Evolutionary conservation across 306 rosid species (phyloP), one percentile per base, ranked within the genome.

Genomic region (Pterocarpus macrocarpus): DNA sequence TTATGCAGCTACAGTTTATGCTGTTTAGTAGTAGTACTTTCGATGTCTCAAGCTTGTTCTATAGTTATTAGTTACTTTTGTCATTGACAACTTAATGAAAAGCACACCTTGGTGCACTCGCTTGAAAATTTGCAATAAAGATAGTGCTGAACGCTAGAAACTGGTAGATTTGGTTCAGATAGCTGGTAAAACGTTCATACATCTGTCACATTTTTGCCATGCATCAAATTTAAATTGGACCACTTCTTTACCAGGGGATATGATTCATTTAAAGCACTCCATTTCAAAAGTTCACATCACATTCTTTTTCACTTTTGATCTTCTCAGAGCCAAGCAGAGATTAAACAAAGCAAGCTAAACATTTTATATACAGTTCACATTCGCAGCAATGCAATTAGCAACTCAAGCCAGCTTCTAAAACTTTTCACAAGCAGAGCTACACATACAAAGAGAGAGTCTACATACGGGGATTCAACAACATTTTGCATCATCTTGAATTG

Each of bases 391-490:
- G 87, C 84, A 88, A 74, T 82, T 57, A 80, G 88, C 80, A 84
- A 83, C 90, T 90, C 86, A 81, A 57, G 69, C 79, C 78, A 66
- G 84, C 76, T 83, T 74, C 85, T 88, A 77, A 78, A 74, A 35
- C 15, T 82, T 88, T 80, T 87, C 84, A 84, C 85, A 86, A 85
- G 85, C 77, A 76, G 86, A 80, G 90, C 90, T 87, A 85, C 89
- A 84, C 85, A 82, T 86, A 70, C 56, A 82, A 61, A 79, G 59
- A 79, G 87, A 84, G 88, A 82, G 87, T 87, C 87, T 86, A 84
- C 87, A 85, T 30, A 77, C 73, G 50, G 73, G 82, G 88, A 91
- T 84, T 86, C 83, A 77, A 85, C 82, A 88, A 70, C 87, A 84
- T 79, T 70, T 53, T 59, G 71, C 81, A 79, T 76, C 84, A 86